phyloP scores from a whole-genome alignment of 2,329 filamentous ascomycete genomes.

The Trichothecium roseum region DNA sequence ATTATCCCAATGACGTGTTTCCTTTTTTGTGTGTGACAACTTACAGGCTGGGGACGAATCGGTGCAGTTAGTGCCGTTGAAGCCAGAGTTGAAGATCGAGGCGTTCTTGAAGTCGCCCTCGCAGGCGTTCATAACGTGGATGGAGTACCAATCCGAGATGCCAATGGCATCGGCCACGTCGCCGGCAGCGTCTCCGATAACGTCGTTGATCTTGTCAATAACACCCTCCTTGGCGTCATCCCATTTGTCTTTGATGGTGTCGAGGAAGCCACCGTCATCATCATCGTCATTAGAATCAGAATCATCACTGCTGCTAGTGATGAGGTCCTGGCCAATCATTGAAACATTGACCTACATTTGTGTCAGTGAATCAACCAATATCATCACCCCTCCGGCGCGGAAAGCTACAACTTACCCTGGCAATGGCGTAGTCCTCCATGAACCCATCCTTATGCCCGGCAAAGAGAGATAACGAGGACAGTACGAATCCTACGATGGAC shows the following conservation, averaged over 20 bases:
- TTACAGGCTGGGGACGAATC: slow-evolving; percentile 25
- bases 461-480: slow-evolving; percentile 28
- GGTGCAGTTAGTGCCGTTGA: slow-evolving; percentile 36
- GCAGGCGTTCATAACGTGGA: slow-evolving; percentile 37
- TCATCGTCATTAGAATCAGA: slow-evolving; percentile 12
- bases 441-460: slow-evolving; percentile 28
- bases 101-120: slow-evolving; percentile 34
- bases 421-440: slow-evolving; percentile 31
- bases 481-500: slow-evolving; percentile 25
- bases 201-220: slow-evolving; percentile 26
- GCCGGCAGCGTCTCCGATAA: slow-evolving; percentile 28
- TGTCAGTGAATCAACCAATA: too few relatives aligned
- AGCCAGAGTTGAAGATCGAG: slow-evolving; percentile 22
- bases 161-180: slow-evolving; percentile 30
- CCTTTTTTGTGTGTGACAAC: slow-evolving; percentile 8
- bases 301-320: slow-evolving; percentile 12
- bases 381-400: too few relatives aligned
- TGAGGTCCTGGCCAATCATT: slow-evolving; percentile 23
- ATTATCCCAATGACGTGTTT: background rate
- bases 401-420: slow-evolving; percentile 18
- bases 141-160: slow-evolving; percentile 39
- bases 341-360: slow-evolving; percentile 25
- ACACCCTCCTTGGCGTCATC: slow-evolving; percentile 21
- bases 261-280: slow-evolving; percentile 16
- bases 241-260: slow-evolving; percentile 17